phyloP scores from a whole-genome alignment of 176 grass and related monocot species.

The Saccharum officinarum region DNA sequence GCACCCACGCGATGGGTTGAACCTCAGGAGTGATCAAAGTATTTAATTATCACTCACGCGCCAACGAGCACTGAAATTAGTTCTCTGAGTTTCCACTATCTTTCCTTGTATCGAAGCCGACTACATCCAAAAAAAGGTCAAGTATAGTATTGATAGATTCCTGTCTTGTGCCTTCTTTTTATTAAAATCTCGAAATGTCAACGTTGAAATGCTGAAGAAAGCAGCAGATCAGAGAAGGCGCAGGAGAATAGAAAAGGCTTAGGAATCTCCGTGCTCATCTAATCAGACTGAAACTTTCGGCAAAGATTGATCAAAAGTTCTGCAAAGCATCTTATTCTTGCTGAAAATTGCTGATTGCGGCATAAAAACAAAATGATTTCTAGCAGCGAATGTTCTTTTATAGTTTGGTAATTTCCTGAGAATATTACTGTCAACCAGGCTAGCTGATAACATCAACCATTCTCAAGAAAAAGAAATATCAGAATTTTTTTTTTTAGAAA shows the following conservation, averaged over 20 bases:
- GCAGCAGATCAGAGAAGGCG: background rate
- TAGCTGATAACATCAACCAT: background rate
- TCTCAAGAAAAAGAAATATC: background rate
- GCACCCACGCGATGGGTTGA: no score
- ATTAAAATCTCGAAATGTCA: background rate
- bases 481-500: background rate
- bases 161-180: background rate
- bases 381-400: background rate
- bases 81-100: background rate
- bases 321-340: background rate
- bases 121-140: no score
- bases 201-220: background rate
- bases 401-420: background rate
- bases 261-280: background rate
- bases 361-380: background rate
- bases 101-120: background rate
- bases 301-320: background rate
- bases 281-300: conserved; percentile 8
- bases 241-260: background rate
- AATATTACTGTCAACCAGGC: background rate
- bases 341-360: background rate
- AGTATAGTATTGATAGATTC: no score
- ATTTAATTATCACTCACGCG: background rate
- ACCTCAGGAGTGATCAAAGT: background rate
- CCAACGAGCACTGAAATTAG: background rate